Percentiles rank a stretch among this genome's conserved stretches.
Conservation (phyloP, 768 basidiomycete species). For the Naematelia aurantialba region DNA sequence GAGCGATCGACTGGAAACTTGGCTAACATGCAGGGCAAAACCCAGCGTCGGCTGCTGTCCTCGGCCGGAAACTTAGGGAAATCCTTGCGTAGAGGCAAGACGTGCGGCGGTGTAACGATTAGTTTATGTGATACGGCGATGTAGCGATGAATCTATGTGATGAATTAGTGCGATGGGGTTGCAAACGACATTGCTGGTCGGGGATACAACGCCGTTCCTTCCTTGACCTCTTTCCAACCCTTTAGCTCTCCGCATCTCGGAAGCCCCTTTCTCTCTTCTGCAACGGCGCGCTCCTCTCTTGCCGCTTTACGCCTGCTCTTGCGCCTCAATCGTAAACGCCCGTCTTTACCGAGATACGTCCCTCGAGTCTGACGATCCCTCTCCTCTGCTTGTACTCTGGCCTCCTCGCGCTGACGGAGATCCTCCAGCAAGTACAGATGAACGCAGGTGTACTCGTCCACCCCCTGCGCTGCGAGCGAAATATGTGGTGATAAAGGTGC, state of each 20-base stretch:
- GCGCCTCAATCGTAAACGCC: conserved; percentile 5
- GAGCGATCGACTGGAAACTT: conserved; percentile 56
- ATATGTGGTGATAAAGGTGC: background rate
- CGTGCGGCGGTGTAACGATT: too few species aligned
- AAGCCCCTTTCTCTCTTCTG: background rate
- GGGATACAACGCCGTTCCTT: background rate
- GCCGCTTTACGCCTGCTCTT: conserved; percentile 9
- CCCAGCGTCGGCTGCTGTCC: conserved; percentile 60
- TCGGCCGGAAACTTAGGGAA: conserved; percentile 61
- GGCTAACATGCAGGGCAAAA: conserved; percentile 70
- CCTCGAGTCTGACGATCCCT: conserved; percentile 5
- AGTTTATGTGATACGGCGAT: too few species aligned
- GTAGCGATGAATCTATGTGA: background rate
- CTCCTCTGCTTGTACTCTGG: background rate
- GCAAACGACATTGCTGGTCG: conserved; percentile 1
- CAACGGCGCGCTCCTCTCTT: conserved; percentile 4
- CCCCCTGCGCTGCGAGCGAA: conserved; percentile 5
- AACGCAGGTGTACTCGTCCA: conserved; percentile 4
- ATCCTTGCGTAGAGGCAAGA: conserved; percentile 50
- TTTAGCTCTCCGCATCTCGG: background rate
- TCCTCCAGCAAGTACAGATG: conserved; percentile 7
- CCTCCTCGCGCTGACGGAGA: conserved; percentile 1
- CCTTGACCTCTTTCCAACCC: background rate
- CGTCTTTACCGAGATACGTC: conserved; percentile 6
- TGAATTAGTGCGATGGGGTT: background rate